Evolutionary conservation across 2,329 filamentous ascomycete species (phyloP).

Genomic region (Paecilomyces fulvus): DNA sequence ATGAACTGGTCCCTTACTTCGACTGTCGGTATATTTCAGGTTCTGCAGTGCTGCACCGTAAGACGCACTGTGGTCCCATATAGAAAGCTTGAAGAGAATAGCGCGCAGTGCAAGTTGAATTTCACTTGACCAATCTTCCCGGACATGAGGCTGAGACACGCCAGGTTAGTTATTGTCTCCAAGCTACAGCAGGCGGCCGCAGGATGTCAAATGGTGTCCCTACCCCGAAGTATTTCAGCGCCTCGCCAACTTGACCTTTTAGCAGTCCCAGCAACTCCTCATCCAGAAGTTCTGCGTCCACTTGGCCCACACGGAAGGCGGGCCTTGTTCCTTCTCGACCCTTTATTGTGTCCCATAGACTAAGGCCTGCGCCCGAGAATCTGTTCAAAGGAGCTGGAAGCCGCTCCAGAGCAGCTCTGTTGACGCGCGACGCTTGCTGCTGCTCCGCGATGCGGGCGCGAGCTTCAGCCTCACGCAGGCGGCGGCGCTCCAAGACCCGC

Average conservation of each 20-base stretch:
- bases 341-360: conserved; percentile 61
- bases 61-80: conserved; percentile 94
- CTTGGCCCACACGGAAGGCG: conserved; percentile 86
- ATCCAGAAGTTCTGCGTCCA: conserved; percentile 90
- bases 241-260: conserved; percentile 77
- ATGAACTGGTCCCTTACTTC: conserved; percentile 53
- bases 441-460: conserved; percentile 45
- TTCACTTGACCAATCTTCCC: conserved; percentile 81
- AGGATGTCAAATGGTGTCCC: conserved; percentile 19
- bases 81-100: conserved; percentile 82
- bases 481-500: conserved; percentile 72
- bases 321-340: conserved; percentile 72
- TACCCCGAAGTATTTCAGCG: conserved; percentile 75
- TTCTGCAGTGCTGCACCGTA: conserved; percentile 93
- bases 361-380: conserved; percentile 36
- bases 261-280: conserved; percentile 84
- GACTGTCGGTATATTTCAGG: conserved; percentile 78
- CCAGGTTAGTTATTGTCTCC: conserved; percentile 1
- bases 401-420: conserved; percentile 47
- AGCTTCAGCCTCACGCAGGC: conserved; percentile 60
- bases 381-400: conserved; percentile 57
- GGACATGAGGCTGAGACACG: conserved; percentile 47
- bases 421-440: conserved; percentile 40
- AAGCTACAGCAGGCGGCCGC: not conserved
- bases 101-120: conserved; percentile 69